Evolutionary conservation across 805 yeast species (phyloP).

Genomic region (Metschnikowia bowlesiae): DNA sequence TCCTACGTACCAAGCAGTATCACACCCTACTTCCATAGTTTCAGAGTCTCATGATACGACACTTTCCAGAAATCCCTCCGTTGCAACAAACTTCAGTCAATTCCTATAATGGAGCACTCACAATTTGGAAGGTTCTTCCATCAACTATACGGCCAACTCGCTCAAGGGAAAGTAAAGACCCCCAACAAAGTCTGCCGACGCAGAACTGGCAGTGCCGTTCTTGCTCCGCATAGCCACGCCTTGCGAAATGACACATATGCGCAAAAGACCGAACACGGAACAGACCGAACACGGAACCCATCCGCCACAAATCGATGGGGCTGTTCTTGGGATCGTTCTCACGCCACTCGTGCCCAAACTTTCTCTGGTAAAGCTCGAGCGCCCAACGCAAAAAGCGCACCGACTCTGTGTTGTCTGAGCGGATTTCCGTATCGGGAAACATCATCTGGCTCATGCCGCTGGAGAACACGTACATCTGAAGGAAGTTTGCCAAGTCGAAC

Average conservation of each 20-base stretch:
- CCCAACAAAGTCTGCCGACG: slow-evolving; percentile 42
- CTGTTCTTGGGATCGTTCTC: slow-evolving; percentile 35
- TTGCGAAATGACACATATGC: slow-evolving; percentile 55
- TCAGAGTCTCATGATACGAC: too few species aligned
- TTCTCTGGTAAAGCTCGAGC: slow-evolving; percentile 24
- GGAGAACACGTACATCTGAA: slow-evolving; percentile 52
- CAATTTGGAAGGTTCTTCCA: slow-evolving; percentile 6
- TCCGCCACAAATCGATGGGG: slow-evolving; percentile 43
- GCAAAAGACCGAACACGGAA: slow-evolving; percentile 52
- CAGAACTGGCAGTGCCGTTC: slow-evolving; percentile 51
- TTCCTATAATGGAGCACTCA: neutral
- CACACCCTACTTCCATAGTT: too few species aligned
- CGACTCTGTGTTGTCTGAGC: slow-evolving; percentile 29
- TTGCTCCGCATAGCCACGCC: slow-evolving; percentile 56
- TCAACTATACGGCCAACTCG: slow-evolving; percentile 22
- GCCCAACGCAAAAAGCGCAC: slow-evolving; percentile 17
- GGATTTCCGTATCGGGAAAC: slow-evolving; percentile 25
- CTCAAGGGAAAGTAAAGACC: slow-evolving; percentile 30
- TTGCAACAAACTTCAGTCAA: too few species aligned
- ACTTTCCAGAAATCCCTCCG: too few species aligned
- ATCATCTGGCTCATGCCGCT: slow-evolving; percentile 26
- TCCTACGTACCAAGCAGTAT: too few species aligned
- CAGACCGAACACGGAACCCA: slow-evolving; percentile 52
- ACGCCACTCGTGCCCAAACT: slow-evolving; percentile 29
- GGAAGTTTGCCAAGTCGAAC: slow-evolving; percentile 55